Evolutionary conservation across 1,284 basidiomycete genomes (phyloP), one percentile per base, ranked within the genome.

Genomic region (Takashimella koratensis): DNA sequence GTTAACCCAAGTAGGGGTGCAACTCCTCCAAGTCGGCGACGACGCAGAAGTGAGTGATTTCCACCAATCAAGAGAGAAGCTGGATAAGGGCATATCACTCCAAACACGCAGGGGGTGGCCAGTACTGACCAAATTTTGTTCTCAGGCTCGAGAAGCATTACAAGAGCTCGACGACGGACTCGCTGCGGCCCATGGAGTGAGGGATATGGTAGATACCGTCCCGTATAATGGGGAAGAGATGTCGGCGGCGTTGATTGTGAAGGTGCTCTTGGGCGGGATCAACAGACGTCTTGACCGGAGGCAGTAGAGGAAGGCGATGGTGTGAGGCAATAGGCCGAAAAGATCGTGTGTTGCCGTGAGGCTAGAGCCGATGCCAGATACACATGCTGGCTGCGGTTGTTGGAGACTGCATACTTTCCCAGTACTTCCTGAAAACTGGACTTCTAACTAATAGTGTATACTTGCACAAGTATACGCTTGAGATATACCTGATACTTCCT

Each of bases 1-100:
- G 1, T 56, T 74, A 2, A 60, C 65, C 22, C 77, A 78, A 63
- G 62, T 78, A 6, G 75, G 76, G 40, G 65, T 79, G 22, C 73
- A 76, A 56, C 70, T 79, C 51, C 55, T 78, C 22, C 77, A 77
- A 55, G 67, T 77, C 24, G 74, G 76, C 5, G 58, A 72, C 41
- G 70, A 70, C 44, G 13, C 57, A 1, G 66, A 69, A 48, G 70
- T 66, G 51, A 58, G 71, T 58, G 39, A 53, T 36, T 8, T 8
- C 30, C 10, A 36, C 16, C 16, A 36, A 8, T 36, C 30, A 16
- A 36, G 30, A 8, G 16, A 8, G 16, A 36, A 8, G 16, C 30
- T 8, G 16, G 30, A 36, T 36, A 16, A 36, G 30, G 30, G 50
- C 44, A 45, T 19, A 46, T 47, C 43, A 3, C 46, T 4, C 4